Percentiles rank a stretch among this genome's conserved stretches.
phyloP scores from a whole-genome alignment of 495 filamentous ascomycete species.

The Neurospora discreta region DNA sequence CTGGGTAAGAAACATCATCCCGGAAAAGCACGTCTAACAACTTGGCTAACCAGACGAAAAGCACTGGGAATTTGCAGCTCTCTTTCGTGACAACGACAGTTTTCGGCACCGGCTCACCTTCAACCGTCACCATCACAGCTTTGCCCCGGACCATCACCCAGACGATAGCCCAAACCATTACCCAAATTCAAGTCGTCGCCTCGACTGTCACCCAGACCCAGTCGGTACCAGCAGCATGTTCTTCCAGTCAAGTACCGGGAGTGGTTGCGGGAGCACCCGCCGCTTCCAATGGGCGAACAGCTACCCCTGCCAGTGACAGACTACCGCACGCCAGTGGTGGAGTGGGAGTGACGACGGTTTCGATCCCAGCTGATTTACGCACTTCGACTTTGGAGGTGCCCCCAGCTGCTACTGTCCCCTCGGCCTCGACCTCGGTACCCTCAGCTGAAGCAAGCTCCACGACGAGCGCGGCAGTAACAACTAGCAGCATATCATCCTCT shows the following conservation, averaged over 20 bases:
- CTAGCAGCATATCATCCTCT: background rate
- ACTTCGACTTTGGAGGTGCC: conserved; percentile 12
- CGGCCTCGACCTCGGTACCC: background rate
- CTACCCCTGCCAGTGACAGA: background rate
- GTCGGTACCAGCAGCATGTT: background rate
- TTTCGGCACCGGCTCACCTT: conserved; percentile 19
- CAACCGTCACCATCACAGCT: conserved; percentile 32
- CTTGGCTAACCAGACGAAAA: background rate
- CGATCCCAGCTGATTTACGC: conserved; percentile 10
- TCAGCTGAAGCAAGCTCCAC: background rate
- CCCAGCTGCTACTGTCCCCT: conserved; percentile 1
- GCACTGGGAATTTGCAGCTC: conserved; percentile 14
- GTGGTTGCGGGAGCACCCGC: background rate
- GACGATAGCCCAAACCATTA: background rate
- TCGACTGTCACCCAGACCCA: background rate
- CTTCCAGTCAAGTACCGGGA: background rate
- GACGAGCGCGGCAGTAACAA: background rate
- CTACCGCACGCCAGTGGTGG: conserved; percentile 12
- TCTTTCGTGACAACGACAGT: conserved; percentile 30
- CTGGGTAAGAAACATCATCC: background rate
- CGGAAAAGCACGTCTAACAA: background rate
- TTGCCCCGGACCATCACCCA: conserved; percentile 30
- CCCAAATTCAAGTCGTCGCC: background rate
- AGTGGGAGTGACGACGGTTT: conserved; percentile 17
- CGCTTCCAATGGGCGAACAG: background rate